Evolutionary conservation across 306 rosid genomes (phyloP), one percentile per base, ranked within the genome.

Genomic region (Cucurbita moschata): DNA sequence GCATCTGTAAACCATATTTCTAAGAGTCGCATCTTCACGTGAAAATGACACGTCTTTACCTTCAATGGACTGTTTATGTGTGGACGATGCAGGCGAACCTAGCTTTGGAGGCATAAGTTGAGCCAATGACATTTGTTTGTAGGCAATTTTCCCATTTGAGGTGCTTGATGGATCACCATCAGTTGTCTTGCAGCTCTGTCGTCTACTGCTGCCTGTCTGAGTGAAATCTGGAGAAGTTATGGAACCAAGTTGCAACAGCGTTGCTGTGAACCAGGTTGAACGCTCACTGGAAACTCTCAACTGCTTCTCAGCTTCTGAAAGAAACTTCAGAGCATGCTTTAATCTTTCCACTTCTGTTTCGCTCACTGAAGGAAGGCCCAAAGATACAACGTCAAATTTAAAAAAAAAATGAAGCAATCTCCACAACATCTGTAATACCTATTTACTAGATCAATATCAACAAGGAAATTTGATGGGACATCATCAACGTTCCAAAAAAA

Each of bases 221-320:
- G 83, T 83, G 71, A 84, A 84, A 70, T 94, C 97, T 30, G 90
- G 88, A 74, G 96, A 94, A 79, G 96, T 80, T 75, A 87, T 68
- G 52, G 96, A 91, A 79, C 99, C 96, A 79, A 94, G 99, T 77
- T 91, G 99, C 66, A 94, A 86, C 10, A 94, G 88, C 39, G 99
- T 89, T 5, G 96, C 99, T 55, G 97, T 87, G 86, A 94, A 91
- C 99, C 97, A 94, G 43, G 99, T 94, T 52, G 97, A 88, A 73
- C 96, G 96, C 79, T 91, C 99, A 79, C 88, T 89, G 76, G 99
- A 94, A 79, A 88, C 83, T 78, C 99, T 86, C 26, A 91, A 84
- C 87, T 88, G 99, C 82, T 94, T 94, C 83, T 89, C 96, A 16
- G 99, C 92, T 86, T 87, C 97, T 30, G 97, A 86, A 82, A 94